Evolutionary conservation across 768 basidiomycete species (phyloP), one percentile per base, ranked within the genome.

Genomic region (Naganishia onofrii): DNA sequence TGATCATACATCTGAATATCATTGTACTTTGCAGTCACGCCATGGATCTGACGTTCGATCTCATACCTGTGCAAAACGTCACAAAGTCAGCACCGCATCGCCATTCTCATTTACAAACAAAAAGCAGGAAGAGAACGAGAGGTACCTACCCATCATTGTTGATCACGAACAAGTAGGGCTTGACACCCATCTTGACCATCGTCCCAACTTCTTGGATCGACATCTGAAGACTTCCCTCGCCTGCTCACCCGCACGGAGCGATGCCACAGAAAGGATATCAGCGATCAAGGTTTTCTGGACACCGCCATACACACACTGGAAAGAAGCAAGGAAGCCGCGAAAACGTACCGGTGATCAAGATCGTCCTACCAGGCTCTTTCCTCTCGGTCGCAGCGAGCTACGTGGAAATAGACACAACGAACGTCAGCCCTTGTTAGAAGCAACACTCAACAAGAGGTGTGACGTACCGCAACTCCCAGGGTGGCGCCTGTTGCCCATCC

Each of bases 301-400:
- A n/a, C n/a, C n/a, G n/a, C n/a, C n/a, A n/a, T n/a, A n/a, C n/a
- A n/a, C n/a, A n/a, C n/a, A n/a, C n/a, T n/a, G n/a, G 6, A 36
- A 12, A 36, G 15, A 17, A 42, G 42, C 5, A 8, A 29, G 21
- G 23, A 32, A 29, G 3, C 12, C 1, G n/a, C 26, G 32, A 29
- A 8, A 19, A 17, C 92, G 92, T 91, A 7, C 93, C 93, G 3
- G 91, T 84, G 79, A 95, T 94, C 52, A 94, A 82, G 52, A 96
- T 88, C 0, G 89, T 88, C 48, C 94, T 83, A 4, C 87, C 84
- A 15, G 77, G 74, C 51, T 87, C 81, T 5, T 83, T 82, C 12
- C 82, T 75, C 57, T 93, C 90, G 48, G 84, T 83, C 1, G 88
- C 92, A 2, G 90, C 94, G 42, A 72, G 71, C 70, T 70, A 48